phyloP scores from a whole-genome alignment of 1,284 basidiomycete genomes.

The Cronartium quercuum region DNA sequence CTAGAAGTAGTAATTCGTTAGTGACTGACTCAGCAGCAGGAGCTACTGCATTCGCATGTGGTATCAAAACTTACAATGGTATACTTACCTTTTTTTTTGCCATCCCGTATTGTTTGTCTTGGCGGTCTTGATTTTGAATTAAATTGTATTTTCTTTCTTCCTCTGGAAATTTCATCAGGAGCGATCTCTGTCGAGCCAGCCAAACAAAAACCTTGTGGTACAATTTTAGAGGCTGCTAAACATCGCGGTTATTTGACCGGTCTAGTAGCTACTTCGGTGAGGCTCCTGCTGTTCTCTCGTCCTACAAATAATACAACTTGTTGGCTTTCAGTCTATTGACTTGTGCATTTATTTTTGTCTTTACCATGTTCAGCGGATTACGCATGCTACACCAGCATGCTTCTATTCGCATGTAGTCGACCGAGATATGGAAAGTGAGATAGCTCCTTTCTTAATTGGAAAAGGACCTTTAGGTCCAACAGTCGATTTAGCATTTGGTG shows the following conservation, averaged over 20 bases:
- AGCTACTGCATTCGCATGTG: slow-evolving; percentile 50
- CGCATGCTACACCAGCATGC: slow-evolving; percentile 49
- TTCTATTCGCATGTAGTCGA: slow-evolving; percentile 49
- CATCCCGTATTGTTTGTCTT: background rate
- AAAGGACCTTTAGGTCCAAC: slow-evolving; percentile 38
- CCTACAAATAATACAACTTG: background rate
- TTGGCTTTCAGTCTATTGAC: background rate
- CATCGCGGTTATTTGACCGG: slow-evolving; percentile 49
- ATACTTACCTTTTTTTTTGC: background rate
- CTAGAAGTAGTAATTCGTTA: slow-evolving; percentile 47
- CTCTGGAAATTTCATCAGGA: background rate
- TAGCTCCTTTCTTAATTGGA: slow-evolving; percentile 43
- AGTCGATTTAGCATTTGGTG: slow-evolving; percentile 50
- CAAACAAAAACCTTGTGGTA: slow-evolving; percentile 47
- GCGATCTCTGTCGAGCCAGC: slow-evolving; percentile 48
- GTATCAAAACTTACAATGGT: slow-evolving; percentile 50
- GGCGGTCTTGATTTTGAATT: too few species aligned
- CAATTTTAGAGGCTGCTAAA: slow-evolving; percentile 50
- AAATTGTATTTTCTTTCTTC: background rate
- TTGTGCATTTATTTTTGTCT: background rate
- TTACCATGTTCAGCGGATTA: slow-evolving; percentile 41
- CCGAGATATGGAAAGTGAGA: slow-evolving; percentile 42
- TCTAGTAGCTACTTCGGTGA: slow-evolving; percentile 48
- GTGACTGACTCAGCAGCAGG: slow-evolving; percentile 51
- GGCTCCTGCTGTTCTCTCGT: background rate